Evolutionary conservation across 2,329 filamentous ascomycete genomes (phyloP).

Genomic region (Ambrosiella cleistominuta): DNA sequence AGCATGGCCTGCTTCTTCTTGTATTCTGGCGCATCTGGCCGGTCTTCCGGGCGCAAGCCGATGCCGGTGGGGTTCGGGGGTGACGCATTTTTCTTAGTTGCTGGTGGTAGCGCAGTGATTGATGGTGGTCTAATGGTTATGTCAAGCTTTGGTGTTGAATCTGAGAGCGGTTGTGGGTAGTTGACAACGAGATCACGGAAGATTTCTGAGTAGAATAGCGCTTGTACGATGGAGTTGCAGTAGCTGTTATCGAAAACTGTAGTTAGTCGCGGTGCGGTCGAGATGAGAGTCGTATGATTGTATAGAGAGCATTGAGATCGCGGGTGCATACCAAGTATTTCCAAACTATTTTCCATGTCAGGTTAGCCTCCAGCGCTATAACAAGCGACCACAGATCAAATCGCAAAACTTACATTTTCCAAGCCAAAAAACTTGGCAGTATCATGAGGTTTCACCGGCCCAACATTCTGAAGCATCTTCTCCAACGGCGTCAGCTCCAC

Average conservation of each 20-base stretch:
- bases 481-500: constrained; percentile 44
- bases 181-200: constrained; percentile 91
- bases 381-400: neutral
- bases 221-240: constrained; percentile 96
- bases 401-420: constrained; percentile 61
- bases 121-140: constrained; percentile 41
- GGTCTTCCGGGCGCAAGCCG: constrained; percentile 63
- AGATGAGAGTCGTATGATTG: no score
- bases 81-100: constrained; percentile 15
- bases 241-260: constrained; percentile 42
- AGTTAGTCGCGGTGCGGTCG: neutral
- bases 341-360: constrained; percentile 49
- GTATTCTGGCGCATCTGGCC: constrained; percentile 85
- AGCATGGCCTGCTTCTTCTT: constrained; percentile 93
- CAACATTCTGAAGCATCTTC: constrained; percentile 66
- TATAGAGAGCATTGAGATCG: no score
- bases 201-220: constrained; percentile 83
- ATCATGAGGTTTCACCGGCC: constrained; percentile 66
- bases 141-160: constrained; percentile 46
- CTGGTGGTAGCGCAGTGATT: constrained; percentile 27
- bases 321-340: constrained; percentile 66
- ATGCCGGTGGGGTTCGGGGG: constrained; percentile 21
- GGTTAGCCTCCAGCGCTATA: constrained; percentile 20
- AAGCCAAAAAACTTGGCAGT: constrained; percentile 97
- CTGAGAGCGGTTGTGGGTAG: constrained; percentile 61